A percentile compares a stretch with the other conserved stretches of the same genome.
Evolutionary conservation across 1,284 basidiomycete species (phyloP).

Genomic region (Boletus semigastroideus): DNA sequence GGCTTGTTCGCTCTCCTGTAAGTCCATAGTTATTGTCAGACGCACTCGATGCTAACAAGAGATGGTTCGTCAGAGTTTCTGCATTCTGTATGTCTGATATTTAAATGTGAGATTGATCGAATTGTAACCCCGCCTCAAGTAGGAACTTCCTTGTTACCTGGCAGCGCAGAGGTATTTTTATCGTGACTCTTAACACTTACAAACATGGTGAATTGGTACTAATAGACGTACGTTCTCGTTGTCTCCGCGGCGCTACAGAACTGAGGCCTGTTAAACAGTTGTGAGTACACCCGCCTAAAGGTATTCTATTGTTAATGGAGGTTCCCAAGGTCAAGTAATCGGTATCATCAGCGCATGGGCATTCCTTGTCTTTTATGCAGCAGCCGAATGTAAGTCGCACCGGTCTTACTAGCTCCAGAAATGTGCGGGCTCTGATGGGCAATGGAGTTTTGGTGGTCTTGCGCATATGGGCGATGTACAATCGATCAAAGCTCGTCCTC

Average conservation of each 20-base stretch:
- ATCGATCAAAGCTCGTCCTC: constrained; percentile 1
- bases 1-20: background rate
- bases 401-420: background rate
- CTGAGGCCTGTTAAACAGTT: constrained; percentile 3
- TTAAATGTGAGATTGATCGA: background rate
- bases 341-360: constrained; percentile 1
- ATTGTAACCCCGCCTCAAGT: background rate
- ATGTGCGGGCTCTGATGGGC: background rate
- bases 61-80: constrained; percentile 1
- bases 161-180: background rate
- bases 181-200: background rate
- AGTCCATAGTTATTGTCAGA: background rate
- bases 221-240: background rate
- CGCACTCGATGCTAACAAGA: background rate
- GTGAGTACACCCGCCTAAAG: background rate
- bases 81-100: background rate
- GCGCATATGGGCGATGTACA: constrained; percentile 14
- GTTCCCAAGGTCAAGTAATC: constrained; percentile 1
- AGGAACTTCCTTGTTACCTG: background rate
- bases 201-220: background rate
- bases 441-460: constrained; percentile 12
- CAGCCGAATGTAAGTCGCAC: constrained; percentile 11
- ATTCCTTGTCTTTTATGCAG: constrained; percentile 6
- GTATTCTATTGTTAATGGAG: background rate
- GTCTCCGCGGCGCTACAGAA: background rate